A percentile compares a stretch with the other conserved stretches of the same genome.
These are phyloP conservation scores for Lasiodiplodia theobromae DNA, from an alignment of 2,329 filamentous ascomycete genomes.

Conservation along the genomic window DNA sequence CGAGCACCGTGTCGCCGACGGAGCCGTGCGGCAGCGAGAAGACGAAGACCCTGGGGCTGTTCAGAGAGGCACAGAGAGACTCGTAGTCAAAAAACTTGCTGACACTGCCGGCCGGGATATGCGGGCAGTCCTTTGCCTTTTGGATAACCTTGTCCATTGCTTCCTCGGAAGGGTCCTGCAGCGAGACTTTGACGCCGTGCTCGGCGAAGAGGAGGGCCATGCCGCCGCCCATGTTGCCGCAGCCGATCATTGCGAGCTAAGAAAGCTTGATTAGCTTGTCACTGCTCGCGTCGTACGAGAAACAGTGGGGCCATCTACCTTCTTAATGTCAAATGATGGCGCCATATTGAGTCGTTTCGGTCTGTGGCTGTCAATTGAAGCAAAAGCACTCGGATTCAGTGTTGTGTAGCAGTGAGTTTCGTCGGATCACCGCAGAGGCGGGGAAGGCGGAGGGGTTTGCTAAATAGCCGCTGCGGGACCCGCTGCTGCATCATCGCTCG, in stretches of 20 bases:
- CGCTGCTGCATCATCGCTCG: slow-evolving; percentile 12
- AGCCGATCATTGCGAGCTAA: slow-evolving; percentile 64
- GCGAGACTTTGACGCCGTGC: slow-evolving; percentile 60
- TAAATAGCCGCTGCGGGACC: slow-evolving; percentile 7
- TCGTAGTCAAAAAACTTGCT: slow-evolving; percentile 53
- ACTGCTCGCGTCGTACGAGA: background rate
- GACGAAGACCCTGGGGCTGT: slow-evolving; percentile 58
- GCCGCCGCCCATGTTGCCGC: slow-evolving; percentile 66
- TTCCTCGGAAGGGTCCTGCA: slow-evolving; percentile 61
- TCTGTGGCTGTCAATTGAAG: background rate
- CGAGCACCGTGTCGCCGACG: slow-evolving; percentile 57
- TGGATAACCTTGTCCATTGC: slow-evolving; percentile 55
- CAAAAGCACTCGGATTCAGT: background rate
- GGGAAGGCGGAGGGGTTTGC: background rate
- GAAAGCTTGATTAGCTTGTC: background rate
- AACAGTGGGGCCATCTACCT: background rate
- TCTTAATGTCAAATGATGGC: slow-evolving; percentile 20
- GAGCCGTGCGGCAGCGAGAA: slow-evolving; percentile 61
- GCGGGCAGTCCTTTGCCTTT: slow-evolving; percentile 46
- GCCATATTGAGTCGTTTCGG: slow-evolving; percentile 2
- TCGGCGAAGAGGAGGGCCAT: slow-evolving; percentile 67
- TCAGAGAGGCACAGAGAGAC: slow-evolving; percentile 57
- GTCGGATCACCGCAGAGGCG: background rate
- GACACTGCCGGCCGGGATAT: slow-evolving; percentile 30
- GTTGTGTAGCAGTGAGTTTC: background rate